Base-by-base conservation (phyloP, 1,284 basidiomycete genomes). In the Cryptococcus wingfieldii region DNA sequence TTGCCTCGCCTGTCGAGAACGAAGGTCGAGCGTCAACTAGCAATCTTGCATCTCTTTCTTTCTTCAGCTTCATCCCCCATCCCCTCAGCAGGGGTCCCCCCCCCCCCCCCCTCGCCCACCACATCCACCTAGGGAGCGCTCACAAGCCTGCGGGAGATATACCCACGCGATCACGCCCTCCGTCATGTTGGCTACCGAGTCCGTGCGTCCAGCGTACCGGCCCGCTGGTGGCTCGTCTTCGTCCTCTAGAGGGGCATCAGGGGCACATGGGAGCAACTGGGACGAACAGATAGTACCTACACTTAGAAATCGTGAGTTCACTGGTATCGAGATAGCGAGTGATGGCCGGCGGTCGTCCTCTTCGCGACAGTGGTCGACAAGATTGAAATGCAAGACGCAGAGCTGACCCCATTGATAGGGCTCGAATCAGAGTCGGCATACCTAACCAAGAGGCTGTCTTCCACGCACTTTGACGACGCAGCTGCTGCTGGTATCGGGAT, bases 271-370 rank as follows among this genome's bases (percentile, higher is more conserved):
- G 31, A 34, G 31, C 31, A 34, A 10, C 28, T 69, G 63, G 62
- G 66, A 69, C 45, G 66, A 66, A 23, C 63, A 69, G 59, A 64
- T 69, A 19, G 66, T 69, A 23, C 68, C 68, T 5, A 61, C 65
- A 5, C 47, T 69, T 41, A 59, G 58, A 47, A 64, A 63, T 47
- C 66, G 68, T 69, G 60, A 61, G 67, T 66, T 31, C 25, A 43
- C 31, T 46, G n/a, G 23, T 19, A 12, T 23, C 23, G 23, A 25
- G 9, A 8, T 46, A 46, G 16, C 25, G 44, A 46, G 19, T 28
- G 25, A 9, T 42, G 9, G 14, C 31, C 31, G 19, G 25, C 18
- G 25, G 8, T 10, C 18, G n/a, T 10, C 12, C n/a, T 8, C 18
- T 14, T 28, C 18, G 27, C 27, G 25, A 16, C 18, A 46, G 2